These are phyloP conservation scores for Pseudocercospora eumusae DNA, from an alignment of 2,329 filamentous ascomycete species.

Conservation along the genomic window DNA sequence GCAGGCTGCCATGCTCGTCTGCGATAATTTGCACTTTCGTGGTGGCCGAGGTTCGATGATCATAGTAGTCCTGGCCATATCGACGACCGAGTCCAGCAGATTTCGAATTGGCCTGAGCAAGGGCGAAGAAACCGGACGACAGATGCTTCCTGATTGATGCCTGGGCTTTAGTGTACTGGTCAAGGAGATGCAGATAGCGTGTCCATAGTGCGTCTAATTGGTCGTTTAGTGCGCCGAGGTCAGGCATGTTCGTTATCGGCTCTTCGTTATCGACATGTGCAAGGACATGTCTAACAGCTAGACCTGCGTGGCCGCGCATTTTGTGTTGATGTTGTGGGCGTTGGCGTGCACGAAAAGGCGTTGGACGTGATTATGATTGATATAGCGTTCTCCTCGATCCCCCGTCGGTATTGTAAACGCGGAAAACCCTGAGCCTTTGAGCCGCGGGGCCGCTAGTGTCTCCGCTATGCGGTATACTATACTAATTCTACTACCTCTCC, in stretches of 20 bases:
- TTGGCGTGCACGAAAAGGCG: background rate
- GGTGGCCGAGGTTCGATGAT: slow-evolving; percentile 54
- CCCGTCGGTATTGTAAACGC: too few species aligned
- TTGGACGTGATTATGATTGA: too few species aligned
- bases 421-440: too few species aligned
- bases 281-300: background rate
- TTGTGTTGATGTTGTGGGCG: background rate
- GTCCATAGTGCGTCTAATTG: slow-evolving; percentile 64
- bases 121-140: slow-evolving; percentile 51
- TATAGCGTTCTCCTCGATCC: too few species aligned
- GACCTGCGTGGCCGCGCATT: slow-evolving; percentile 6
- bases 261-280: background rate
- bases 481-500: too few species aligned
- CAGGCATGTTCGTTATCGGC: too few species aligned
- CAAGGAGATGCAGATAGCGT: slow-evolving; percentile 65
- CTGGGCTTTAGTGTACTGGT: slow-evolving; percentile 66
- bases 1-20: background rate
- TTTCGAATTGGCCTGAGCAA: slow-evolving; percentile 76
- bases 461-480: too few species aligned
- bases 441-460: too few species aligned
- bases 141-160: slow-evolving; percentile 57
- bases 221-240: slow-evolving; percentile 37
- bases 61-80: slow-evolving; percentile 71
- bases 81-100: slow-evolving; percentile 52
- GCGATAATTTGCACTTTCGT: slow-evolving; percentile 13